Percentiles rank a stretch among this genome's conserved stretches.
phyloP scores from a whole-genome alignment of 441 rosid species.

The Theobroma grandiflorum region DNA sequence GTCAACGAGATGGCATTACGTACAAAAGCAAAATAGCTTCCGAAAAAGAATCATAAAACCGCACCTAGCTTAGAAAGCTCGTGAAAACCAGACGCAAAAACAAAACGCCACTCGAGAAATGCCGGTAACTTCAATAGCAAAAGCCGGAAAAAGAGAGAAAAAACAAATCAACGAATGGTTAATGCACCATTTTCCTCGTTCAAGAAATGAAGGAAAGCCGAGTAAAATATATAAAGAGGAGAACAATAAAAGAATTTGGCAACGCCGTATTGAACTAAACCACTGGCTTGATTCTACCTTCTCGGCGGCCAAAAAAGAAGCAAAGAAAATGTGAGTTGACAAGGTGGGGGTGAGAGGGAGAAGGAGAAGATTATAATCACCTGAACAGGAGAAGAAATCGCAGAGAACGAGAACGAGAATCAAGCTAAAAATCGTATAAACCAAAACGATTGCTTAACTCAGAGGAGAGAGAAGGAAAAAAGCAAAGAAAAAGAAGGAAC shows the following conservation, averaged over 20 bases:
- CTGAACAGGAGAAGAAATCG: conserved; percentile 33
- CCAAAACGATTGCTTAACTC: conserved; percentile 32
- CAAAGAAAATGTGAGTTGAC: not conserved
- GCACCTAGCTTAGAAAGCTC: conserved; percentile 22
- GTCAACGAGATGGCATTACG: conserved; percentile 11
- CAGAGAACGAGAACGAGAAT: conserved; percentile 43
- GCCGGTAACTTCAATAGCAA: conserved; percentile 13
- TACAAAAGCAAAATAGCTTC: not conserved
- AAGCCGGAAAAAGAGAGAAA: conserved; percentile 3
- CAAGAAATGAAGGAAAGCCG: conserved; percentile 2
- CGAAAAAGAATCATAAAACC: not conserved
- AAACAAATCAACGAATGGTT: not conserved
- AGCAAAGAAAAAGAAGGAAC: not conserved
- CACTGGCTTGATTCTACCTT: conserved; percentile 27
- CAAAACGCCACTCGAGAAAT: conserved; percentile 25
- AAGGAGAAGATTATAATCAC: conserved; percentile 11
- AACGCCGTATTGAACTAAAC: conserved; percentile 17
- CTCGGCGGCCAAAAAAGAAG: conserved; percentile 36
- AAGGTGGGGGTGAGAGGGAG: not conserved
- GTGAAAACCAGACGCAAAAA: conserved; percentile 19
- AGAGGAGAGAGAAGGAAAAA: conserved; percentile 5
- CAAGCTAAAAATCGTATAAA: conserved; percentile 32
- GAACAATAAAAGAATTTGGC: not conserved
- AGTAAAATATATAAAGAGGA: not conserved
- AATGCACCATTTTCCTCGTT: conserved; percentile 21